These are phyloP conservation scores for Saccharum spontaneum DNA, from an alignment of 176 grass and related monocot species.

Conservation along the genomic window DNA sequence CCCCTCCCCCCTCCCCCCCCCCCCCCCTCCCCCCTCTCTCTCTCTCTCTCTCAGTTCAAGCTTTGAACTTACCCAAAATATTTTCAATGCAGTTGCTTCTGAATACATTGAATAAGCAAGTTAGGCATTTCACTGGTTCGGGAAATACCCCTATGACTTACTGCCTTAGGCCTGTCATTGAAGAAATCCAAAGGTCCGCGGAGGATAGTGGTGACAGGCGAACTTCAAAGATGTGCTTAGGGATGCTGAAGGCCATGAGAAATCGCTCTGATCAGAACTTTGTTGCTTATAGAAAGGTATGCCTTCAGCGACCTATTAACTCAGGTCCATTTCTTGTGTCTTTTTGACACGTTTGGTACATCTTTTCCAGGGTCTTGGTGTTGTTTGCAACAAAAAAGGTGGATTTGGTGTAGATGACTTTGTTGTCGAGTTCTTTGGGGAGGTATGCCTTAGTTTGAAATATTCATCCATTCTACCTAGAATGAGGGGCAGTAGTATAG, in stretches of 20 bases:
- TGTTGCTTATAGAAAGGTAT: slow-evolving; percentile 97
- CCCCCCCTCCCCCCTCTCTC: too few relatives aligned
- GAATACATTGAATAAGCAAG: slow-evolving; percentile 92
- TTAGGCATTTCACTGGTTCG: slow-evolving; percentile 77
- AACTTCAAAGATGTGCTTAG: slow-evolving; percentile 70
- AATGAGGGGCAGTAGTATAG: neutral
- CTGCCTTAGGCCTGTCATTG: slow-evolving; percentile 74
- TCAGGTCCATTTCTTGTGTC: slow-evolving; percentile 16
- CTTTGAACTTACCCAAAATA: slow-evolving; percentile 27
- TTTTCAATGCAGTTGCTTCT: slow-evolving; percentile 69
- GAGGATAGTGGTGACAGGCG: slow-evolving; percentile 67
- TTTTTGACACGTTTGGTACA: slow-evolving; percentile 23
- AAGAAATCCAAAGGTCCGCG: slow-evolving; percentile 75
- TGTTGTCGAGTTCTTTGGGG: slow-evolving; percentile 95
- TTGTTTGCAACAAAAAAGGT: slow-evolving; percentile 93
- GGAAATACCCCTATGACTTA: slow-evolving; percentile 97
- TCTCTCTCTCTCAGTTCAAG: neutral
- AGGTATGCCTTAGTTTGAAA: slow-evolving; percentile 56
- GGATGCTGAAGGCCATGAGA: slow-evolving; percentile 69
- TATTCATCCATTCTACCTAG: neutral
- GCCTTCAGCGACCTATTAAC: slow-evolving; percentile 11
- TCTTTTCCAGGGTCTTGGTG: slow-evolving; percentile 88
- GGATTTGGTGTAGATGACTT: slow-evolving; percentile 91
- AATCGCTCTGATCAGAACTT: slow-evolving; percentile 81
- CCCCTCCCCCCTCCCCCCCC: neutral